Conservation (phyloP, 441 rosid species). For the Breynia disticha region DNA sequence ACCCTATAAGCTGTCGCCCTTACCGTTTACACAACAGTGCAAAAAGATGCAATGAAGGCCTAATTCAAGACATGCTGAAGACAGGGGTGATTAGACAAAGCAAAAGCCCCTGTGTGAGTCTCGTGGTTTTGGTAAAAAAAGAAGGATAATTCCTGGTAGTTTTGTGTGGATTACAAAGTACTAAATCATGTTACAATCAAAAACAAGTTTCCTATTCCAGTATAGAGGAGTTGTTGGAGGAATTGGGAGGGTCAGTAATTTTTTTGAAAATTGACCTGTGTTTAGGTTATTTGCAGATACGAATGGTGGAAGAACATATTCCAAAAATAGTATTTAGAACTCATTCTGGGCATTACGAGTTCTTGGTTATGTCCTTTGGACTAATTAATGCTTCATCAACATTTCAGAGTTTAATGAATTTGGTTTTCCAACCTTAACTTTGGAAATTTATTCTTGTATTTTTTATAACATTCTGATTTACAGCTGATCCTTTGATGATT, state of each 20-base stretch:
- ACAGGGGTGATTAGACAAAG: too few relatives aligned
- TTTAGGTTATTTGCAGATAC: not conserved
- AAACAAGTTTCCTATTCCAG: not conserved
- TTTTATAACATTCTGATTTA: conserved; percentile 5
- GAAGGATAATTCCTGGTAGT: too few relatives aligned
- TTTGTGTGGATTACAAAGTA: too few relatives aligned
- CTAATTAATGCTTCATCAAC: conserved; percentile 7
- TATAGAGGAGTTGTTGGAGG: not conserved
- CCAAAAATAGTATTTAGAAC: conserved; percentile 4
- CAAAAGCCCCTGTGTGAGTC: too few relatives aligned
- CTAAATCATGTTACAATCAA: not conserved
- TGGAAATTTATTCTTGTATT: not conserved
- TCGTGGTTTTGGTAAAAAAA: too few relatives aligned
- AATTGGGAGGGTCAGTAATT: not conserved
- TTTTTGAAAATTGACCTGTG: conserved; percentile 3
- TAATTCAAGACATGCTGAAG: too few relatives aligned
- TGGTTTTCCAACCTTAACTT: not conserved
- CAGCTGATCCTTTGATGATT: not conserved
- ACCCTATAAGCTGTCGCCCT: too few relatives aligned
- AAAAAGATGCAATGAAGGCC: too few relatives aligned
- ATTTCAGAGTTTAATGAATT: conserved; percentile 6
- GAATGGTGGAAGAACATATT: not conserved
- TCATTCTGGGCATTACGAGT: conserved; percentile 8
- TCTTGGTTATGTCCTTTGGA: conserved; percentile 9
- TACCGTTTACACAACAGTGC: too few relatives aligned